Conservation (phyloP, 148 eudicot genomes). For the Chenopodium quinoa region DNA sequence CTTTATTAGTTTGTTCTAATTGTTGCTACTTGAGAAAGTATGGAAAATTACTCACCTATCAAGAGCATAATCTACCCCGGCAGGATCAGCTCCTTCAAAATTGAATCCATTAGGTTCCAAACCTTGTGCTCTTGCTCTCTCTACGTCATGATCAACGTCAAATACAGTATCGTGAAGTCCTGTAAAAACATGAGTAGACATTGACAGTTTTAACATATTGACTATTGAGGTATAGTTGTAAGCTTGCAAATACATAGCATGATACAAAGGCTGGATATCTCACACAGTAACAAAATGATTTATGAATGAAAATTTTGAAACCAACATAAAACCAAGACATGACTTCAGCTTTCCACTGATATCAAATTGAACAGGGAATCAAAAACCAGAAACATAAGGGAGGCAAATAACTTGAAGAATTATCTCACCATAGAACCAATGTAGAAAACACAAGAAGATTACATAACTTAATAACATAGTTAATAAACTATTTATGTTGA, state of each 20-base stretch:
- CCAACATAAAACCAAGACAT: neutral
- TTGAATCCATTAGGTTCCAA: constrained; percentile 93
- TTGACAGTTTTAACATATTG: neutral
- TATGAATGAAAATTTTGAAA: neutral
- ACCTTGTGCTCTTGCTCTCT: constrained; percentile 81
- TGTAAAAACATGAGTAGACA: constrained; percentile 24
- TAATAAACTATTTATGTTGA: neutral
- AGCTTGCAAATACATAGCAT: neutral
- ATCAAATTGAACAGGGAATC: neutral
- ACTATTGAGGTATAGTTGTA: neutral
- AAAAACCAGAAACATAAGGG: neutral
- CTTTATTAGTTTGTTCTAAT: neutral
- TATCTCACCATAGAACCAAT: neutral
- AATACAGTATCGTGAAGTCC: constrained; percentile 93
- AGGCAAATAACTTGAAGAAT: neutral
- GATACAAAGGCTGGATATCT: neutral
- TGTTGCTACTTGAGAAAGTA: constrained; percentile 1
- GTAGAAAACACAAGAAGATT: neutral
- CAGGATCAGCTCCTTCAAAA: constrained; percentile 91
- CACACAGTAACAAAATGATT: neutral
- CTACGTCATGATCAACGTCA: constrained; percentile 91
- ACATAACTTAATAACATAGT: neutral
- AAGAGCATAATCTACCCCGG: constrained; percentile 92
- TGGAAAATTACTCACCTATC: constrained; percentile 50
- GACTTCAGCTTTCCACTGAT: neutral